These are phyloP conservation scores for Mycena belliarum DNA, from an alignment of 768 basidiomycete genomes.

Conservation along the genomic window DNA sequence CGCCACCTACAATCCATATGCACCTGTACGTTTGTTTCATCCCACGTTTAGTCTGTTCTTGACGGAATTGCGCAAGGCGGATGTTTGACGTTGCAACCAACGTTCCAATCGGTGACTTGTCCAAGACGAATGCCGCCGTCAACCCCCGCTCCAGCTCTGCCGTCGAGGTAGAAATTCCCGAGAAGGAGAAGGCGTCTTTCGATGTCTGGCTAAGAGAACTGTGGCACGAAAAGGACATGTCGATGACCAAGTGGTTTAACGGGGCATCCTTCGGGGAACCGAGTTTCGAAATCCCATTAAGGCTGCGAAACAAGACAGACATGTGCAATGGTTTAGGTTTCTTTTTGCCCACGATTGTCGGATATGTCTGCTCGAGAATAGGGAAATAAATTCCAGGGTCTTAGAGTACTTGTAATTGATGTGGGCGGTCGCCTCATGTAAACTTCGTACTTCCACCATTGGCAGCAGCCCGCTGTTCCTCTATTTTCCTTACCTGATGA, in stretches of 20 bases:
- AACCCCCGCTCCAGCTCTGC: slow-evolving; percentile 30
- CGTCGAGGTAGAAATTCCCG: slow-evolving; percentile 52
- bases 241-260: slow-evolving; percentile 67
- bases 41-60: too few species aligned
- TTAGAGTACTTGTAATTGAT: slow-evolving; percentile 14
- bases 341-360: slow-evolving; percentile 58
- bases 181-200: slow-evolving; percentile 64
- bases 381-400: slow-evolving; percentile 25
- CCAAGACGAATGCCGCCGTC: slow-evolving; percentile 34
- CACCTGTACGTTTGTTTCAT: slow-evolving; percentile 58
- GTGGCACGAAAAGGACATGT: slow-evolving; percentile 85
- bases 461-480: slow-evolving; percentile 39
- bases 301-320: slow-evolving; percentile 55
- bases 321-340: slow-evolving; percentile 70
- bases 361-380: slow-evolving; percentile 49
- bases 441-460: slow-evolving; percentile 3
- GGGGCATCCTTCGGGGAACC: slow-evolving; percentile 43
- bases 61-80: too few species aligned
- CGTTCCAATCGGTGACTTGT: slow-evolving; percentile 69
- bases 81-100: slow-evolving; percentile 66
- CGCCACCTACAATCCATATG: slow-evolving; percentile 85
- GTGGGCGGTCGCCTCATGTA: slow-evolving; percentile 11
- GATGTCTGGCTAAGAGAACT: slow-evolving; percentile 80
- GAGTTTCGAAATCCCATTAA: slow-evolving; percentile 58
- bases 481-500: slow-evolving; percentile 69